Percentiles rank a stretch among this genome's conserved stretches.
phyloP scores from a whole-genome alignment of 2,329 filamentous ascomycete genomes.

The Leptodontidium sp. region DNA sequence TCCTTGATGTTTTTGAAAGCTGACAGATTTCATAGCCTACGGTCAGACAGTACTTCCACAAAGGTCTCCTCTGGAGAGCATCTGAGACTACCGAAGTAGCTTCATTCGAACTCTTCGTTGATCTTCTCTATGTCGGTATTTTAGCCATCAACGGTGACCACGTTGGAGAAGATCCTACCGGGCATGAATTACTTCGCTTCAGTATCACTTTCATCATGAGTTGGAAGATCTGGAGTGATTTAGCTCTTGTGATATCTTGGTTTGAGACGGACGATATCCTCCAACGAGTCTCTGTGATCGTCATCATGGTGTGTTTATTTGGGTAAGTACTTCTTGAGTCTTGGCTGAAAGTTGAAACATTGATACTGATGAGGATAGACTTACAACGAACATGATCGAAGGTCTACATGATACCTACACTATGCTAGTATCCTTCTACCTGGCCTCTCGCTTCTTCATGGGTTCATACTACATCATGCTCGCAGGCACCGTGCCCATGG shows the following conservation, averaged over 20 bases:
- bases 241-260: conserved; percentile 63
- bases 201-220: conserved; percentile 68
- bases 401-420: conserved; percentile 65
- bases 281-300: conserved; percentile 65
- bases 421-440: conserved; percentile 67
- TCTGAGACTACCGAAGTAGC: conserved; percentile 66
- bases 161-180: conserved; percentile 63
- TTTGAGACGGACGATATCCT: conserved; percentile 69
- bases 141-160: conserved; percentile 70
- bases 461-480: conserved; percentile 57
- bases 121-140: conserved; percentile 65
- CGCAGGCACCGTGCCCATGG: conserved; percentile 62
- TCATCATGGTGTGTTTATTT: conserved; percentile 67
- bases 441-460: conserved; percentile 63
- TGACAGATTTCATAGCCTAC: conserved; percentile 52
- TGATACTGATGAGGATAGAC: conserved; percentile 45
- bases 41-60: conserved; percentile 72
- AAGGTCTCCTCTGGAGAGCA: conserved; percentile 69
- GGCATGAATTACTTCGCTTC: conserved; percentile 64
- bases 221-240: conserved; percentile 68
- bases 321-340: conserved; percentile 50
- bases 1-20: conserved; percentile 3
- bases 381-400: conserved; percentile 69
- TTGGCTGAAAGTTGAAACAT: background rate
- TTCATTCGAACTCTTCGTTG: conserved; percentile 70